These are phyloP conservation scores for Chaetomium cochliodes DNA, from an alignment of 495 filamentous ascomycete species.

Conservation along the genomic window DNA sequence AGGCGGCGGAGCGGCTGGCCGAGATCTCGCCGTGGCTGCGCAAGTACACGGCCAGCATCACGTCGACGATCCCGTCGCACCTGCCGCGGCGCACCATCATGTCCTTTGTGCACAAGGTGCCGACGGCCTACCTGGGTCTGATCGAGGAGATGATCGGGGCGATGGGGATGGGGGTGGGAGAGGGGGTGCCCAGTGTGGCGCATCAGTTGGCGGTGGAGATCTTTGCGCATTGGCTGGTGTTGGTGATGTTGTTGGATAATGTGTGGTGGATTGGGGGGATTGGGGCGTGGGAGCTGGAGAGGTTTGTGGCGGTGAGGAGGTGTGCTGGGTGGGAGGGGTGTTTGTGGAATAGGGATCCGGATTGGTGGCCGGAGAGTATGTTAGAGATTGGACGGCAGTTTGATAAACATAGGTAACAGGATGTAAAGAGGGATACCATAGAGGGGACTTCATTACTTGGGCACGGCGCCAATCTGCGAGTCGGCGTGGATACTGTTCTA, in stretches of 20 bases:
- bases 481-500: too few relatives aligned
- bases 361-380: slow-evolving; percentile 30
- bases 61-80: slow-evolving; percentile 24
- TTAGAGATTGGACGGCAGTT: slow-evolving; percentile 20
- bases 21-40: slow-evolving; percentile 31
- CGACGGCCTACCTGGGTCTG: slow-evolving; percentile 22
- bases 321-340: background rate
- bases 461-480: too few relatives aligned
- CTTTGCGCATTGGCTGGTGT: slow-evolving; percentile 48
- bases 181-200: slow-evolving; percentile 12
- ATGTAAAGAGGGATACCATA: background rate
- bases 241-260: slow-evolving; percentile 44
- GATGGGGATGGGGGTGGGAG: background rate
- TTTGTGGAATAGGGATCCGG: slow-evolving; percentile 17
- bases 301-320: slow-evolving; percentile 17
- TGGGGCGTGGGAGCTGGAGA: slow-evolving; percentile 29
- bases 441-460: background rate
- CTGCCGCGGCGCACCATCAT: slow-evolving; percentile 25
- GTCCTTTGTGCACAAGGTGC: slow-evolving; percentile 31
- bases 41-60: slow-evolving; percentile 27
- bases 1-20: background rate
- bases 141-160: slow-evolving; percentile 22
- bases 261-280: slow-evolving; percentile 48
- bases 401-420: slow-evolving; percentile 9
- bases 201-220: slow-evolving; percentile 44